Conservation (phyloP, 75 land plant genomes). For the Sequoia sempervirens region DNA sequence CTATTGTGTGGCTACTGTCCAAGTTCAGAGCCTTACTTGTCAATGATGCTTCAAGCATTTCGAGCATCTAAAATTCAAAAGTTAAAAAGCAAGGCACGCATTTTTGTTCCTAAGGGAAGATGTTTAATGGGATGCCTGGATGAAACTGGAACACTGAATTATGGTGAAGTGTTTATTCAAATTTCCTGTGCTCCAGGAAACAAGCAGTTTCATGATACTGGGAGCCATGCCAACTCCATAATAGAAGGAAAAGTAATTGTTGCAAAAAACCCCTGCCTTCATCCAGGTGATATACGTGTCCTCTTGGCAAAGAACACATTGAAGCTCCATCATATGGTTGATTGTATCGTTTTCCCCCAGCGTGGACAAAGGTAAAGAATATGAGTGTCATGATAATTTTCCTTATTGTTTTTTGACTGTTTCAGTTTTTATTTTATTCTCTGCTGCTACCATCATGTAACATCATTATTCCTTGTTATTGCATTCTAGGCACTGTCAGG, state of each 20-base stretch:
- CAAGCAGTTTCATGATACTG: conserved; percentile 1
- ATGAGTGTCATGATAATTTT: neutral
- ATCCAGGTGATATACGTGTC: conserved; percentile 85
- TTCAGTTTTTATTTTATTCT: neutral
- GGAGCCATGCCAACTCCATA: conserved; percentile 17
- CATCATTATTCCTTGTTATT: neutral
- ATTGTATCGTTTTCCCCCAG: conserved; percentile 91
- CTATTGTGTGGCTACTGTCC: conserved; percentile 67
- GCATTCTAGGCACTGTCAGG: neutral
- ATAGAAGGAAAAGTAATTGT: conserved; percentile 65
- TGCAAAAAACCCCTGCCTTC: conserved; percentile 89
- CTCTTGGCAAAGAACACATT: conserved; percentile 67
- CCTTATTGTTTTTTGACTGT: neutral
- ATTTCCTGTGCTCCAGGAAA: conserved; percentile 40
- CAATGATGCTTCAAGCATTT: conserved; percentile 68
- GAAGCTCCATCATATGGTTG: conserved; percentile 72
- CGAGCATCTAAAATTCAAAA: conserved; percentile 59
- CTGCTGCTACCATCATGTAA: neutral
- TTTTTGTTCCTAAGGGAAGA: conserved; percentile 72
- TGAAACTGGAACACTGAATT: conserved; percentile 68
- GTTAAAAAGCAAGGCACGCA: conserved; percentile 57
- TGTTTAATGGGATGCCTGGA: conserved; percentile 90
- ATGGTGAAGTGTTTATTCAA: conserved; percentile 88
- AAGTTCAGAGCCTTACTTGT: conserved; percentile 73
- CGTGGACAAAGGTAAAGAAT: conserved; percentile 61